phyloP scores from a whole-genome alignment of 768 basidiomycete species.

The Butyriboletus loyo region DNA sequence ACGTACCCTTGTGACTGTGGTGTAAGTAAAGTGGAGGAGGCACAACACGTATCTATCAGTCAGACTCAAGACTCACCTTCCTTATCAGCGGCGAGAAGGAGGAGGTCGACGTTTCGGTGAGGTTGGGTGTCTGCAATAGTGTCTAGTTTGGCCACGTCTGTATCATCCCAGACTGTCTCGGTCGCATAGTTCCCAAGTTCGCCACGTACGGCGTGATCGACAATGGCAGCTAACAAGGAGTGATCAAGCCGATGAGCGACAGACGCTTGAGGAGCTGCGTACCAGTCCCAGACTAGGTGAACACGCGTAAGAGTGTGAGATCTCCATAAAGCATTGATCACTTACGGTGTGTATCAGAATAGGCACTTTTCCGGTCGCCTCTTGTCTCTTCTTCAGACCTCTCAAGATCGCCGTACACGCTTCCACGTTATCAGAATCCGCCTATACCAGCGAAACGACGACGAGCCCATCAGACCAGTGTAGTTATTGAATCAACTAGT shows the following conservation, averaged over 20 bases:
- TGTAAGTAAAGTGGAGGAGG: not conserved
- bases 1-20: slow-evolving; percentile 11
- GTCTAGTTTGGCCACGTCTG: slow-evolving; percentile 44
- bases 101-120: slow-evolving; percentile 52
- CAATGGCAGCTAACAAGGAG: slow-evolving; percentile 34
- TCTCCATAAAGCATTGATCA: not conserved
- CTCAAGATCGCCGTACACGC: slow-evolving; percentile 46
- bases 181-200: slow-evolving; percentile 36
- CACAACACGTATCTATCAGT: too few relatives aligned
- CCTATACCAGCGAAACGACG: slow-evolving; percentile 24
- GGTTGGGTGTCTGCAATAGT: slow-evolving; percentile 40
- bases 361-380: slow-evolving; percentile 40
- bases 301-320: not conserved
- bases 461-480: not conserved
- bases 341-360: slow-evolving; percentile 63
- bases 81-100: slow-evolving; percentile 45
- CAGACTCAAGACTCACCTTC: slow-evolving; percentile 33
- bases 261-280: not conserved
- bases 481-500: too few relatives aligned
- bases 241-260: not conserved
- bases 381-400: slow-evolving; percentile 49
- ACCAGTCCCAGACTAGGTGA: slow-evolving; percentile 50
- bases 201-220: slow-evolving; percentile 49
- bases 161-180: slow-evolving; percentile 47
- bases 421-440: slow-evolving; percentile 45